Conservation (phyloP, 139 green algal species). For the Zygnema cylindricum region DNA sequence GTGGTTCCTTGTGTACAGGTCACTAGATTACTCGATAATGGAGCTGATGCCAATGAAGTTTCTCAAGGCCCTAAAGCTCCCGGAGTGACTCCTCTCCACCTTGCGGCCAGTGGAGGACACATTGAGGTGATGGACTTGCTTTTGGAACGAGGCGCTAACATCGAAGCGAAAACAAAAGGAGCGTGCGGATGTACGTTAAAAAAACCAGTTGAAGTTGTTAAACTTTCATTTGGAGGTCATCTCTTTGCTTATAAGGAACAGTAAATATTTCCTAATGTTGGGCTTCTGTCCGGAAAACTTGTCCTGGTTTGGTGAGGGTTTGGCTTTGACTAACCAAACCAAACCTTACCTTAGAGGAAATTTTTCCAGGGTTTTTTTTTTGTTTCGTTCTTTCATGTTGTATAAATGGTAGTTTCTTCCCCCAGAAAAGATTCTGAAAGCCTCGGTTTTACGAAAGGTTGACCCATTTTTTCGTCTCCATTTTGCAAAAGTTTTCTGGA, state of each 20-base stretch:
- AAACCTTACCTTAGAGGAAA: no score
- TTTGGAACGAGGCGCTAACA: constrained; percentile 38
- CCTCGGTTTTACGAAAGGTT: no score
- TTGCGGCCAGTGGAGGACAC: constrained; percentile 41
- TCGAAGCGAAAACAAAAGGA: constrained; percentile 39
- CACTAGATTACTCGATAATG: constrained; percentile 16
- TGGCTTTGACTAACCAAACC: no score
- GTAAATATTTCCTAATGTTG: background rate
- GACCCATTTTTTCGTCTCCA: background rate
- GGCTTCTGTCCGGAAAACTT: no score
- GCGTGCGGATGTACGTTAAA: constrained; percentile 25
- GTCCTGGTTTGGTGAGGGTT: no score
- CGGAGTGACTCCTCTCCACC: constrained; percentile 35
- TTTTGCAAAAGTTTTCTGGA: background rate
- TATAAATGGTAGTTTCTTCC: no score
- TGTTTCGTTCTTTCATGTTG: no score
- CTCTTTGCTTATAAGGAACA: background rate
- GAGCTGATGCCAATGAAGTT: constrained; percentile 18
- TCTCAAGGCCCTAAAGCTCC: constrained; percentile 25
- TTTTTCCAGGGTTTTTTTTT: no score
- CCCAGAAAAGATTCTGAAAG: no score
- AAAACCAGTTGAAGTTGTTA: no score
- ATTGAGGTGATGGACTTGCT: constrained; percentile 43
- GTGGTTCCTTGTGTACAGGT: constrained; percentile 44
- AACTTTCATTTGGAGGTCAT: no score